phyloP scores from a whole-genome alignment of 768 basidiomycete species.

The Phylloporus arenicola region DNA sequence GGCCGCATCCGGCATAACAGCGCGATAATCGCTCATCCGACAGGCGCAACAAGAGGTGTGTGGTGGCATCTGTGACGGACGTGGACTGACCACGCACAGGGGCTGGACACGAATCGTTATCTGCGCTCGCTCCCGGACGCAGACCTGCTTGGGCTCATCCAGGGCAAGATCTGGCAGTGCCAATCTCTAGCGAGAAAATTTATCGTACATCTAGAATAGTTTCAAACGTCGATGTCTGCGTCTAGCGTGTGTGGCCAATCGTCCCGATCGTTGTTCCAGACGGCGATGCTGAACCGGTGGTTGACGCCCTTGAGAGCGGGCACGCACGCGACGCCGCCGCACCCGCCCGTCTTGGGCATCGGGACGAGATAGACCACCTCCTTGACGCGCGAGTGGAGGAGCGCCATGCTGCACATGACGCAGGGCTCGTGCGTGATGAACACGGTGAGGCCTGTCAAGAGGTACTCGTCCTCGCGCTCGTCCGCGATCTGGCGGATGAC shows the following conservation, averaged over 20 bases:
- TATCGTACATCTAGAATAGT: background rate
- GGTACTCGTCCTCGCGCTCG: conserved; percentile 69
- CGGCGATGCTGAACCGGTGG: conserved; percentile 73
- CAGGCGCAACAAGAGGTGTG: conserved; percentile 60
- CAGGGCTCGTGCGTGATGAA: conserved; percentile 97
- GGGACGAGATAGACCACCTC: conserved; percentile 72
- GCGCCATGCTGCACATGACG: conserved; percentile 96
- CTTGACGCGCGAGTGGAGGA: conserved; percentile 91
- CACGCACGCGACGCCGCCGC: conserved; percentile 70
- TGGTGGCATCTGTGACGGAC: background rate
- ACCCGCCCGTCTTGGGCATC: conserved; percentile 80
- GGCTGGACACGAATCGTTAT: conserved; percentile 41
- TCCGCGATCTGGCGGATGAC: conserved; percentile 64
- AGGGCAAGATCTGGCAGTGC: conserved; percentile 50
- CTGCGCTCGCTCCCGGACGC: conserved; percentile 46
- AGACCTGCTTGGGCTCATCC: conserved; percentile 44
- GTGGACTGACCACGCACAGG: conserved; percentile 2
- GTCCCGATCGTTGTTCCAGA: conserved; percentile 45
- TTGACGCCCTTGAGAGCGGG: conserved; percentile 84
- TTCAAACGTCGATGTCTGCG: conserved; percentile 27
- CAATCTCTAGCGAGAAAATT: conserved; percentile 7
- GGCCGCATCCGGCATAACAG: conserved; percentile 66
- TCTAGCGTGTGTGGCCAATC: conserved; percentile 16
- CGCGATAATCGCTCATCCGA: conserved; percentile 57
- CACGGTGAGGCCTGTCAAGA: conserved; percentile 76